phyloP scores from a whole-genome alignment of 495 filamentous ascomycete species.

The Penicillium lividum region DNA sequence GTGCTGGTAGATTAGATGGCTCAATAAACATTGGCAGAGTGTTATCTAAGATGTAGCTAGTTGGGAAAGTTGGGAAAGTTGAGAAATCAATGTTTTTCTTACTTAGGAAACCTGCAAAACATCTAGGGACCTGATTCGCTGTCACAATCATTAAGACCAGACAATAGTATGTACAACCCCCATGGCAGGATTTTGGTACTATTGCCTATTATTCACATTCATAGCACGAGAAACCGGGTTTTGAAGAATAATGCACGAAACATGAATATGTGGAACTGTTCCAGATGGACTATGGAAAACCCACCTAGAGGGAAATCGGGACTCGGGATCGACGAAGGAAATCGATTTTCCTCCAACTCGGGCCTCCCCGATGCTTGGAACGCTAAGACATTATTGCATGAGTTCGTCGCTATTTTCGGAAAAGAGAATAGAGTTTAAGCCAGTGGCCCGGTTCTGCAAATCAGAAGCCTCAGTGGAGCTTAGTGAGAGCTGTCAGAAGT shows the following conservation, averaged over 20 bases:
- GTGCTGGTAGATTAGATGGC: constrained; percentile 16
- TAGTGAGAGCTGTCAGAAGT: constrained; percentile 24
- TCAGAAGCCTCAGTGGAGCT: constrained; percentile 2
- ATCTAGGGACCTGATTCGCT: not conserved
- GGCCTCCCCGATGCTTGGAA: not conserved
- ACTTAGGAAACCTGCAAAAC: too few species aligned
- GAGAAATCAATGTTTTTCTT: not conserved
- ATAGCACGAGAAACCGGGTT: constrained; percentile 7
- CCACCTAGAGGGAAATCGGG: constrained; percentile 8
- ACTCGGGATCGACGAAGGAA: constrained; percentile 16
- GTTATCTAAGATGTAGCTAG: not conserved
- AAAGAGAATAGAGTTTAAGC: constrained; percentile 5
- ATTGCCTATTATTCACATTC: constrained; percentile 12
- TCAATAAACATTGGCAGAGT: not conserved
- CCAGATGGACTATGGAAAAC: constrained; percentile 10
- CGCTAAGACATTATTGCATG: constrained; percentile 2
- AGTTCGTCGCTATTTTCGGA: not conserved
- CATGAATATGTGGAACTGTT: constrained; percentile 5
- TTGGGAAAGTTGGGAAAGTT: not conserved
- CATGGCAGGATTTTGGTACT: not conserved
- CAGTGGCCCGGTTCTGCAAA: constrained; percentile 9
- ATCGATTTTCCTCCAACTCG: not conserved
- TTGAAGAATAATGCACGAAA: constrained; percentile 15
- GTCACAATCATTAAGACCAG: not conserved
- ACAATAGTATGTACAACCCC: too few species aligned